Evolutionary conservation across 2,329 filamentous ascomycete species (phyloP).

Genomic region (Trematosphaeria pertusa): DNA sequence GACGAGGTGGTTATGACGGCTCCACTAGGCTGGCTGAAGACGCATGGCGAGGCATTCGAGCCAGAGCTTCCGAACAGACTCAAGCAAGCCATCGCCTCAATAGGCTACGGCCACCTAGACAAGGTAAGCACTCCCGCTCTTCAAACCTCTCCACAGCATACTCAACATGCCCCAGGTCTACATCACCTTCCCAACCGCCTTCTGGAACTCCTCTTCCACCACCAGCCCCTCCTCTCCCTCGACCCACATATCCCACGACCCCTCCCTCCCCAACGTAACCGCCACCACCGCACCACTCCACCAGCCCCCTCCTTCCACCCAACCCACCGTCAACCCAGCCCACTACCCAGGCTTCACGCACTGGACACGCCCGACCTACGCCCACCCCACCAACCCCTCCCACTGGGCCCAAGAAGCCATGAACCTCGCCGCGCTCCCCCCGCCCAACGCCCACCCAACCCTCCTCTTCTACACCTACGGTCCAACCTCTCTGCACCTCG

Average conservation of each 20-base stretch:
- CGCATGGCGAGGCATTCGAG: slow-evolving; percentile 58
- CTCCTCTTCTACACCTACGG: slow-evolving; percentile 84
- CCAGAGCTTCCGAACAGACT: slow-evolving; percentile 66
- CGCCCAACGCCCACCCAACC: slow-evolving; percentile 71
- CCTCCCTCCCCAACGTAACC: slow-evolving; percentile 44
- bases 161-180: slow-evolving; percentile 44
- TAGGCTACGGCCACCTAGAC: slow-evolving; percentile 75
- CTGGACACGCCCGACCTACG: slow-evolving; percentile 76
- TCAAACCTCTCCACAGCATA: slow-evolving; percentile 27
- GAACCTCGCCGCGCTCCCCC: slow-evolving; percentile 73
- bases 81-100: slow-evolving; percentile 66
- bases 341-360: slow-evolving; percentile 72
- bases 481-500: slow-evolving; percentile 46
- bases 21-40: slow-evolving; percentile 66
- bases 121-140: slow-evolving; percentile 57
- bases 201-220: slow-evolving; percentile 65
- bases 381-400: slow-evolving; percentile 64
- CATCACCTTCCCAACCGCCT: slow-evolving; percentile 73
- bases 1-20: slow-evolving; percentile 73
- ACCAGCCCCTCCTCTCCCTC: not conserved
- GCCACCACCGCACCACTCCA: slow-evolving; percentile 47
- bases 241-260: slow-evolving; percentile 13
- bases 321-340: slow-evolving; percentile 35
- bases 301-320: slow-evolving; percentile 25
- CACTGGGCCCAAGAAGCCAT: slow-evolving; percentile 79